phyloP scores from a whole-genome alignment of 2,329 filamentous ascomycete genomes.

The Capronia epimyces region DNA sequence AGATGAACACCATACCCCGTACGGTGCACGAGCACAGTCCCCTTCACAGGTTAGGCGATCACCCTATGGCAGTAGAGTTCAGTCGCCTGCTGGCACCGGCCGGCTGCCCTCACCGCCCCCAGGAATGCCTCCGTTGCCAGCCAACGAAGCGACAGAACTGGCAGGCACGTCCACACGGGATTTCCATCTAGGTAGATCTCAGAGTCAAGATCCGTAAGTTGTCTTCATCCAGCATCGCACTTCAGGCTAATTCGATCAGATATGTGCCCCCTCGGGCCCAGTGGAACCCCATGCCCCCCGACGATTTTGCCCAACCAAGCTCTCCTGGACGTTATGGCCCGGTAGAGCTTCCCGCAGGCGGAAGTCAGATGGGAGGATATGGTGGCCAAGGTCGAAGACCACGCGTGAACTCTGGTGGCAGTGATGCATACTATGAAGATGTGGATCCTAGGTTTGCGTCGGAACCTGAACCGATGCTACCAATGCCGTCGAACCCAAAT shows the following conservation, averaged over 20 bases:
- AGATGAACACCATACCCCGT: slow-evolving; percentile 54
- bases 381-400: slow-evolving; percentile 32
- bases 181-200: slow-evolving; percentile 14
- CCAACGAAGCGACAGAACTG: slow-evolving; percentile 31
- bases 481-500: slow-evolving; percentile 27
- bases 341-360: slow-evolving; percentile 46
- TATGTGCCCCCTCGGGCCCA: slow-evolving; percentile 46
- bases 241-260: slow-evolving; percentile 14
- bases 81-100: slow-evolving; percentile 40
- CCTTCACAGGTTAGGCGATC: slow-evolving; percentile 30
- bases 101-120: slow-evolving; percentile 52
- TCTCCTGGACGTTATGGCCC: slow-evolving; percentile 25
- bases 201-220: slow-evolving; percentile 25
- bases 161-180: slow-evolving; percentile 7
- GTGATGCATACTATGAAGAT: slow-evolving; percentile 76
- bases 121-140: slow-evolving; percentile 55
- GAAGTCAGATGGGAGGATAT: slow-evolving; percentile 42
- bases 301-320: slow-evolving; percentile 14
- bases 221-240: neutral
- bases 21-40: slow-evolving; percentile 51
- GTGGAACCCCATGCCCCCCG: slow-evolving; percentile 31
- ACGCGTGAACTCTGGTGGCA: slow-evolving; percentile 30
- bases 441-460: slow-evolving; percentile 80
- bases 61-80: slow-evolving; percentile 23
- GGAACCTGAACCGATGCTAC: slow-evolving; percentile 29